These are phyloP conservation scores for Boletus sp. DNA, from an alignment of 1,284 basidiomycete genomes.

Conservation along the genomic window DNA sequence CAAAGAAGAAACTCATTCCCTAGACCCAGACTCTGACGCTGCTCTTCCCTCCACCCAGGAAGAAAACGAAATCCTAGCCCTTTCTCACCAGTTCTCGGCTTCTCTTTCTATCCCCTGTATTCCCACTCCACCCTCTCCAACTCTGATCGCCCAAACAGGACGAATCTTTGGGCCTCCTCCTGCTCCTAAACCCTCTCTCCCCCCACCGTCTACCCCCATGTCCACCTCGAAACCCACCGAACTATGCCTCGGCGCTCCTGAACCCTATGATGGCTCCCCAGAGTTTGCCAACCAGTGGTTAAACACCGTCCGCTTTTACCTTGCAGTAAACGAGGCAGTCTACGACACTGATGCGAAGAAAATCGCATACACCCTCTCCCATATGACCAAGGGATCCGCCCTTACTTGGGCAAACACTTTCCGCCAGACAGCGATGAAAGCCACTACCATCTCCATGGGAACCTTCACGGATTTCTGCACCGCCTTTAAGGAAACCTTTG, in stretches of 20 bases:
- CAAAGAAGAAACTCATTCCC: too few relatives aligned
- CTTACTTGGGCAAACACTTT: neutral
- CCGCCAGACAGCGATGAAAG: neutral
- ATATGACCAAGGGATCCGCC: neutral
- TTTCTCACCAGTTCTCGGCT: too few relatives aligned
- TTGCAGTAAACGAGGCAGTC: neutral
- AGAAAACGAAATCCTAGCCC: too few relatives aligned
- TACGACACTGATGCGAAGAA: neutral
- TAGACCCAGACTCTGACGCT: too few relatives aligned
- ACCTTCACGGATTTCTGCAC: neutral
- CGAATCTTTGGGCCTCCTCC: too few relatives aligned
- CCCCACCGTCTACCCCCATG: neutral
- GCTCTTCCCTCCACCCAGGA: too few relatives aligned
- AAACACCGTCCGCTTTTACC: neutral
- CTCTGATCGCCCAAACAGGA: too few relatives aligned
- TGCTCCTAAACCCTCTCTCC: rapidly evolving
- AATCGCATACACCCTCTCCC: neutral
- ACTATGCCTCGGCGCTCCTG: neutral
- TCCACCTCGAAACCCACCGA: neutral
- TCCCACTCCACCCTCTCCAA: too few relatives aligned
- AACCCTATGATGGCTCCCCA: neutral
- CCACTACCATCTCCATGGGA: neutral
- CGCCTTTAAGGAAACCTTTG: neutral
- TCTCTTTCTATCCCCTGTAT: too few relatives aligned
- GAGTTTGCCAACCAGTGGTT: neutral